A percentile compares a stretch with the other conserved stretches of the same genome.
Evolutionary conservation across 192 early-diverging fungal genomes (phyloP).

Genomic region (Coemansia sp.): DNA sequence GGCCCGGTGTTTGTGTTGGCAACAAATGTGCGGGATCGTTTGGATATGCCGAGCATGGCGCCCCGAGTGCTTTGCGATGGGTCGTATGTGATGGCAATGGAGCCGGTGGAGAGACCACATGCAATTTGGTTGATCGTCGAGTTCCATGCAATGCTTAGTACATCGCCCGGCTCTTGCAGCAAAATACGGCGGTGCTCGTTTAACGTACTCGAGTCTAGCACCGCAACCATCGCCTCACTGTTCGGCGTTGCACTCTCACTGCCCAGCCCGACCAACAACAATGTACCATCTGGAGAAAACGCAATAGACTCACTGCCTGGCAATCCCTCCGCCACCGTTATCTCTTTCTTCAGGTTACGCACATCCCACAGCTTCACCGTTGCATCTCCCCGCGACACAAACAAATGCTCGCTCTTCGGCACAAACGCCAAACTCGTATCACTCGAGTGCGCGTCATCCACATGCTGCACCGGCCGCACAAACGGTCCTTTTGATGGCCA

Average conservation of each 20-base stretch:
- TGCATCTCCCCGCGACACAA: constrained; percentile 82
- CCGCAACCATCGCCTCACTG: constrained; percentile 7
- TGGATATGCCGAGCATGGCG: constrained; percentile 67
- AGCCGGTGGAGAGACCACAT: constrained; percentile 72
- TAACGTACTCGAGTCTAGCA: constrained; percentile 12
- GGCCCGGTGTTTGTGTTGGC: constrained; percentile 40
- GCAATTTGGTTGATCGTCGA: constrained; percentile 85
- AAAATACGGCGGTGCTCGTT: not conserved
- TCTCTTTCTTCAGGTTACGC: constrained; percentile 55
- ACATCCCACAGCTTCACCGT: constrained; percentile 95
- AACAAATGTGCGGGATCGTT: constrained; percentile 16
- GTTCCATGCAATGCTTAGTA: constrained; percentile 83
- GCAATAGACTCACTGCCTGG: constrained; percentile 73
- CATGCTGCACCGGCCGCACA: constrained; percentile 58
- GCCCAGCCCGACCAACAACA: constrained; percentile 70
- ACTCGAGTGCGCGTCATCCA: constrained; percentile 70
- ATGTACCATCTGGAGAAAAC: constrained; percentile 78
- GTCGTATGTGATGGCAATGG: constrained; percentile 75
- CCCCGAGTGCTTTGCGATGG: constrained; percentile 66
- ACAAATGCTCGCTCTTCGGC: constrained; percentile 52
- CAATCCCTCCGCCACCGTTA: constrained; percentile 59
- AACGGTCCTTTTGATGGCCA: constrained; percentile 66
- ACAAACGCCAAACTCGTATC: constrained; percentile 76
- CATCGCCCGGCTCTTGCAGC: constrained; percentile 44
- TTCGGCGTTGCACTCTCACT: not conserved